Conservation (phyloP, 148 eudicot species). For the Limonium bicolor region DNA sequence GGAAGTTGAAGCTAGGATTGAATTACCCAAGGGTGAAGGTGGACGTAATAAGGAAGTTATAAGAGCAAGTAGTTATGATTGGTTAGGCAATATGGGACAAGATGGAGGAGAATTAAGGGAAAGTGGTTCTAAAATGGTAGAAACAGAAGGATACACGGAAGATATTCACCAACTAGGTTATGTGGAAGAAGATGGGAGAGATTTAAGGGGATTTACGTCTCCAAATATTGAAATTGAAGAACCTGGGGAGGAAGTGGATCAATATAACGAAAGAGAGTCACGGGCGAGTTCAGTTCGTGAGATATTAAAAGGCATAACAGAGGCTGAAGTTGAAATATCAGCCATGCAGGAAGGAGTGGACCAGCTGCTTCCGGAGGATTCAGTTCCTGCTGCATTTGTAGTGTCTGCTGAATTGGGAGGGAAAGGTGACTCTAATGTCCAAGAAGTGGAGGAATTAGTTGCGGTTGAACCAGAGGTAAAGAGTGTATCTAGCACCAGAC, state of each 20-base stretch:
- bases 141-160: background rate
- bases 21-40: conserved; percentile 9
- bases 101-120: conserved; percentile 1
- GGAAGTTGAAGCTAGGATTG: conserved; percentile 7
- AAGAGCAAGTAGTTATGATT: background rate
- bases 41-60: background rate
- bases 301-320: conserved; percentile 9
- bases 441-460: conserved; percentile 10
- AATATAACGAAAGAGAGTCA: conserved; percentile 12
- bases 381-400: conserved; percentile 6
- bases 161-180: too few species aligned
- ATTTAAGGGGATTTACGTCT: background rate
- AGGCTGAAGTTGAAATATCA: conserved; percentile 10
- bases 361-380: conserved; percentile 4
- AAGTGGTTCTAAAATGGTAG: background rate
- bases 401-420: conserved; percentile 11
- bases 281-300: conserved; percentile 3
- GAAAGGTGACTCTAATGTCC: conserved; percentile 10
- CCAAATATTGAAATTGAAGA: conserved; percentile 16
- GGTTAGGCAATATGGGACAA: background rate
- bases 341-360: conserved; percentile 7
- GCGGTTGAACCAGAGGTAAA: conserved; percentile 4
- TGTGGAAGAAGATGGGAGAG: background rate
- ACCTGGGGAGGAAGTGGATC: conserved; percentile 22
- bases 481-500: conserved; percentile 2